Evolutionary conservation across 208 protist genomes (phyloP).

Genomic region (Phytomonas sp.): DNA sequence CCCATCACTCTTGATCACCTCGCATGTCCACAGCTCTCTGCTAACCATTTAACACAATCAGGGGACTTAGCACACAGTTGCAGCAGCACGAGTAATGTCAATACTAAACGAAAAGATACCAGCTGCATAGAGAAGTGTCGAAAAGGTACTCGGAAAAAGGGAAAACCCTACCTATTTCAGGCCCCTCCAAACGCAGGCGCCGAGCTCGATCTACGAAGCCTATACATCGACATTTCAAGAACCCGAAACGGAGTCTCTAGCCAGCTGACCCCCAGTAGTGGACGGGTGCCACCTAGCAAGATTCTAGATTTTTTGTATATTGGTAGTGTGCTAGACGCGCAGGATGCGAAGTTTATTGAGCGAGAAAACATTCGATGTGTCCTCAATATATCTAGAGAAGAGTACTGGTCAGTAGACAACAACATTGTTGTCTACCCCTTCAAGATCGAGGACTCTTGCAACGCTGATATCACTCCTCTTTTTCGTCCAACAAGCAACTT

Average conservation of each 20-base stretch:
- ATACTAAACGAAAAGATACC: no score
- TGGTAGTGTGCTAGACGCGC: conserved; percentile 64
- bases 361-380: conserved; percentile 60
- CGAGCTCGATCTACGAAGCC: no score
- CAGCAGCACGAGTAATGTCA: not conserved
- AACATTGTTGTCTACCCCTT: conserved; percentile 55
- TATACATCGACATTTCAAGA: no score
- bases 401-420: conserved; percentile 77
- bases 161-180: no score
- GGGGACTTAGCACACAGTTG: no score
- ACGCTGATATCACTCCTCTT: conserved; percentile 47
- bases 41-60: no score
- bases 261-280: not conserved
- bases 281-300: conserved; percentile 30
- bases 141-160: no score
- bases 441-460: conserved; percentile 50
- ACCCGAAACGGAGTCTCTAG: not conserved
- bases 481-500: conserved; percentile 47
- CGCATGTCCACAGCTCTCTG: no score
- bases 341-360: conserved; percentile 56
- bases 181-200: no score
- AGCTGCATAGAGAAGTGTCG: no score
- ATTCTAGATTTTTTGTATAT: conserved; percentile 80
- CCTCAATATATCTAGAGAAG: conserved; percentile 79
- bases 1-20: no score